Percentiles rank a stretch among this genome's conserved stretches.
phyloP scores from a whole-genome alignment of 2,329 filamentous ascomycete species.

The Salinomyces thailandicus region DNA sequence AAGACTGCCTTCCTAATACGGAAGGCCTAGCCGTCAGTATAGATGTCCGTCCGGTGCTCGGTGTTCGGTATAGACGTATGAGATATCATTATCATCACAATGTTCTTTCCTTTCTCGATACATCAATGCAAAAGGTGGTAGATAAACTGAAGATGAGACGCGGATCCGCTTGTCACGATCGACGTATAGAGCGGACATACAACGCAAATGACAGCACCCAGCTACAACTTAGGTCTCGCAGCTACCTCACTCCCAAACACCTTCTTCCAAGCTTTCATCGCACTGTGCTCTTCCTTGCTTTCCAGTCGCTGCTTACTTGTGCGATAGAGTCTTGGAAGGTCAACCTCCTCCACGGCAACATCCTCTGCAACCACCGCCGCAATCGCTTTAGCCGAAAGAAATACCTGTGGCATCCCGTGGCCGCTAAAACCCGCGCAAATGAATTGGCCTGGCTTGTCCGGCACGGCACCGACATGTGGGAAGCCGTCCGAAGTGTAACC shows the following conservation, averaged over 20 bases:
- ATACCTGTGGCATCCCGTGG: conserved; percentile 42
- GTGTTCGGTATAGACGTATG: too few relatives aligned
- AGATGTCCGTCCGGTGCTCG: too few relatives aligned
- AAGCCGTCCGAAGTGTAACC: conserved; percentile 14
- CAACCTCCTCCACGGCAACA: background rate
- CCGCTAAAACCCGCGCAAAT: conserved; percentile 43
- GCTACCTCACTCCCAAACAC: background rate
- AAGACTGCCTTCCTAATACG: too few relatives aligned
- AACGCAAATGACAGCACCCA: too few relatives aligned
- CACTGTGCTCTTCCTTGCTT: conserved; percentile 1
- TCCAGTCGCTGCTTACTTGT: conserved; percentile 1
- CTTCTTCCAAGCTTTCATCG: background rate
- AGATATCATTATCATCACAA: too few relatives aligned
- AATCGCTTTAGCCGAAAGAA: conserved; percentile 32
- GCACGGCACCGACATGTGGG: conserved; percentile 38
- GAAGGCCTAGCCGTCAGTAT: too few relatives aligned
- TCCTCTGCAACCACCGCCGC: conserved; percentile 30
- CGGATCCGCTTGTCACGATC: too few relatives aligned
- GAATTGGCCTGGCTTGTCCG: conserved; percentile 30
- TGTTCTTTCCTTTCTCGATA: too few relatives aligned
- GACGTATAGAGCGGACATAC: too few relatives aligned
- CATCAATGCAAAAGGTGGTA: too few relatives aligned
- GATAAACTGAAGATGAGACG: too few relatives aligned
- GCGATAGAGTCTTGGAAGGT: conserved; percentile 5
- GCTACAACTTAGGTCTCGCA: background rate